A percentile compares a stretch with the other conserved stretches of the same genome.
Evolutionary conservation across 148 eudicot genomes (phyloP).

Genomic region (Chenopodium album): DNA sequence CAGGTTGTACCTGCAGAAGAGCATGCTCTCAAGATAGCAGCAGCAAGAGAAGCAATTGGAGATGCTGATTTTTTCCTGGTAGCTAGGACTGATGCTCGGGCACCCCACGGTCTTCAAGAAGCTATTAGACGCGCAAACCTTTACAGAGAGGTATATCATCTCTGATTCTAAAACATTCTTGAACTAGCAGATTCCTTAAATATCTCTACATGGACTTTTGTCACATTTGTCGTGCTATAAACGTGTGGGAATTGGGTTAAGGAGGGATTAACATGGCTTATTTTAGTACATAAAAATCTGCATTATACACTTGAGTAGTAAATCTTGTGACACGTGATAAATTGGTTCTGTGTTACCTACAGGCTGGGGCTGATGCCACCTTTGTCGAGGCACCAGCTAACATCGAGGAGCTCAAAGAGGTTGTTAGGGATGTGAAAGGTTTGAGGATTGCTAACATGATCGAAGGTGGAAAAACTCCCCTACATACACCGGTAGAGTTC

Average conservation of each 20-base stretch:
- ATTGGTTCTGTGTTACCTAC: neutral
- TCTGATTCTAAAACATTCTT: neutral
- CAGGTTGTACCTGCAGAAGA: constrained; percentile 35
- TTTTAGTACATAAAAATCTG: too few relatives aligned
- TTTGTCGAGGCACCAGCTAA: constrained; percentile 32
- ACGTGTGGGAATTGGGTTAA: too few relatives aligned
- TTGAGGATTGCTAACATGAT: constrained; percentile 33
- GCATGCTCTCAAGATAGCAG: constrained; percentile 38
- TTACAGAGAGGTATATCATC: constrained; percentile 27
- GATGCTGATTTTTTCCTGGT: constrained; percentile 41
- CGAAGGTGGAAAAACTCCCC: constrained; percentile 33
- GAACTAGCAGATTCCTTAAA: neutral
- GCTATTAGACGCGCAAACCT: constrained; percentile 38
- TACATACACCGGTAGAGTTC: constrained; percentile 33
- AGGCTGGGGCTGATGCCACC: constrained; percentile 32
- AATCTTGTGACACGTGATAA: neutral
- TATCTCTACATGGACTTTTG: neutral
- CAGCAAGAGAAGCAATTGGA: constrained; percentile 43
- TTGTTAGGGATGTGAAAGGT: constrained; percentile 21
- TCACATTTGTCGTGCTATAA: neutral
- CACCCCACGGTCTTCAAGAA: constrained; percentile 36
- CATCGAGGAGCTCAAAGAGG: constrained; percentile 21
- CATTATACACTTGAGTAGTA: neutral
- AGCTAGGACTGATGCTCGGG: constrained; percentile 43
- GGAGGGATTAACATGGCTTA: neutral